Evolutionary conservation across 23 red algal genomes (phyloP).

Genomic region (Chondrus crispus): DNA sequence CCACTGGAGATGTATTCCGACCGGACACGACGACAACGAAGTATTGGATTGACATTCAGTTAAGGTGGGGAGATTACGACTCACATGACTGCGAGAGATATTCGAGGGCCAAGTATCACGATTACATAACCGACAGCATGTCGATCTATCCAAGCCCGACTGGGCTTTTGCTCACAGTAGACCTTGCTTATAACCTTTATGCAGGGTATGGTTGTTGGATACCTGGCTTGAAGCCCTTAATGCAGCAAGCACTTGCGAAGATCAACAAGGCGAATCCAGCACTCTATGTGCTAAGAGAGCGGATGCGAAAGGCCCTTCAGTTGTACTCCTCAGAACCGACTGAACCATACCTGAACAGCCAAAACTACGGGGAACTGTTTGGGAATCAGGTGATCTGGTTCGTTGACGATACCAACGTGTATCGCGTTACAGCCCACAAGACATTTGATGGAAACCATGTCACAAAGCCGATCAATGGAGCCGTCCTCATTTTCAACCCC

Average conservation of each 20-base stretch:
- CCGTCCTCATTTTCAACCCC: conserved; percentile 88
- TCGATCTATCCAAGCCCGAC: conserved; percentile 92
- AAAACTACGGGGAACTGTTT: conserved; percentile 92
- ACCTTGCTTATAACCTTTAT: conserved; percentile 93
- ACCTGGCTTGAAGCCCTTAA: conserved; percentile 87
- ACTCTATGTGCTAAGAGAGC: conserved; percentile 83
- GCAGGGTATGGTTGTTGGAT: conserved; percentile 92
- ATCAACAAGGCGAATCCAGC: conserved; percentile 96
- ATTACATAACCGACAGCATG: conserved; percentile 86
- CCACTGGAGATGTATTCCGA: conserved; percentile 45
- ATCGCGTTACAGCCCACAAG: conserved; percentile 80
- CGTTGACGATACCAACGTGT: conserved; percentile 90
- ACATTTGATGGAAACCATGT: conserved; percentile 94
- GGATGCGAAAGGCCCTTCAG: conserved; percentile 90
- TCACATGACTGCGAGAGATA: conserved; percentile 91
- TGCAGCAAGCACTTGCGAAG: conserved; percentile 88
- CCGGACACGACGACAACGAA: conserved; percentile 61
- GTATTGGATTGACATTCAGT: conserved; percentile 98
- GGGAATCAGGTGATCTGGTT: conserved; percentile 86
- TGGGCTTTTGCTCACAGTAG: conserved; percentile 82
- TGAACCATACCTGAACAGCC: conserved; percentile 91
- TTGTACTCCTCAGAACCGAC: conserved; percentile 90
- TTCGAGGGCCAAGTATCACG: conserved; percentile 85
- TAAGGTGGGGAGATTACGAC: conserved; percentile 98
- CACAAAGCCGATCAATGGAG: conserved; percentile 96